These are phyloP conservation scores for Neoboletus subvelutipes DNA, from an alignment of 768 basidiomycete genomes.

Conservation along the genomic window DNA sequence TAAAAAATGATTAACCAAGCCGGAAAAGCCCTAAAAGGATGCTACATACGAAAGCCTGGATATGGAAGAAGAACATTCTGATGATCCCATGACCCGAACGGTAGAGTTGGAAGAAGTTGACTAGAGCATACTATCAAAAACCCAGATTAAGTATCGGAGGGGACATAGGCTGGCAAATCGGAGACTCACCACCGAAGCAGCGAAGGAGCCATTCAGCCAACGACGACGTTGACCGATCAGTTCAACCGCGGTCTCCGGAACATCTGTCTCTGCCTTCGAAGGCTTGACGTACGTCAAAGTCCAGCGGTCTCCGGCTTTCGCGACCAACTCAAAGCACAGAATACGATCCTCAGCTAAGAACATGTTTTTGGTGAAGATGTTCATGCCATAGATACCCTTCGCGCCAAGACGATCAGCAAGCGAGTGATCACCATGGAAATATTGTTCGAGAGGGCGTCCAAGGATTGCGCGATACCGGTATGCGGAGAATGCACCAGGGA, in stretches of 20 bases:
- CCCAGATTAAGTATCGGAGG: neutral
- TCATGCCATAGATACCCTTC: conserved; percentile 96
- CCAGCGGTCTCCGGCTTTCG: conserved; percentile 86
- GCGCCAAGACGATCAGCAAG: conserved; percentile 88
- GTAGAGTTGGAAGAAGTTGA: conserved; percentile 91
- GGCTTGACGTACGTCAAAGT: conserved; percentile 91
- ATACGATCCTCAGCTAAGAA: conserved; percentile 94
- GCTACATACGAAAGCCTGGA: conserved; percentile 79
- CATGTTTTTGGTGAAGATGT: conserved; percentile 95
- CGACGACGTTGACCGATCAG: conserved; percentile 93
- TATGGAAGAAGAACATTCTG: conserved; percentile 95
- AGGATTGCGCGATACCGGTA: conserved; percentile 93
- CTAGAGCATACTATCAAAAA: conserved; percentile 71
- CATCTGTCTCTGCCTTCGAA: conserved; percentile 94
- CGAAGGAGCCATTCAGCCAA: conserved; percentile 96
- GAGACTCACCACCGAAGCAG: conserved; percentile 77
- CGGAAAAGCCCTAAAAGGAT: neutral
- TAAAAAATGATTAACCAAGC: conserved; percentile 29
- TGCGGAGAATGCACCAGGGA: conserved; percentile 96
- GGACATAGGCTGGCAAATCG: neutral
- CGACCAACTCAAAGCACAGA: conserved; percentile 94
- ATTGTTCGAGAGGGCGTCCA: conserved; percentile 81
- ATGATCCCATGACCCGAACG: conserved; percentile 82
- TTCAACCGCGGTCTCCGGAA: conserved; percentile 90
- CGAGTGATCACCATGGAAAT: conserved; percentile 86